phyloP scores from a whole-genome alignment of 805 yeast genomes.

The Starmerella stigmatis region DNA sequence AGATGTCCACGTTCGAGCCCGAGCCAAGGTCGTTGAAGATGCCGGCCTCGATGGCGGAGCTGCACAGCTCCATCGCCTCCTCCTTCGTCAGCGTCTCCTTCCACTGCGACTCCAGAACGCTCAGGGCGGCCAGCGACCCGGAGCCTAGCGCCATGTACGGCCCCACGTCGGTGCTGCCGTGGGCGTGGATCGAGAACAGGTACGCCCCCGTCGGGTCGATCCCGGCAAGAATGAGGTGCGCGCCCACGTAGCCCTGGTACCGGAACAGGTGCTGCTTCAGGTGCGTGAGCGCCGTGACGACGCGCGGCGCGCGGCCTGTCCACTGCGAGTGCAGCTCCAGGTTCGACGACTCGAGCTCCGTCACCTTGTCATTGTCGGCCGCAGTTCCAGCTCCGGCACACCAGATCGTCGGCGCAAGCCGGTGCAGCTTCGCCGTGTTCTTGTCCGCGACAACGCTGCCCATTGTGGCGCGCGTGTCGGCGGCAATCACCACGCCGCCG shows the following conservation, averaged over 20 bases:
- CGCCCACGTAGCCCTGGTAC: constrained; percentile 96
- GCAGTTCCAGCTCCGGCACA: constrained; percentile 99
- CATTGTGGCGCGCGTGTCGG: constrained; percentile 96
- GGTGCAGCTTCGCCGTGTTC: constrained; percentile 90
- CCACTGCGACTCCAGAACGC: constrained; percentile 86
- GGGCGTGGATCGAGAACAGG: constrained; percentile 87
- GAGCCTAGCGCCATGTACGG: constrained; percentile 88
- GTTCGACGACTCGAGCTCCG: constrained; percentile 83
- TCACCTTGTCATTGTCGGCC: constrained; percentile 96
- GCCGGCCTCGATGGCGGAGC: constrained; percentile 94
- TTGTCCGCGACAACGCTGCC: constrained; percentile 96
- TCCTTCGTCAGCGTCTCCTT: constrained; percentile 64
- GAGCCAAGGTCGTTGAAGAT: constrained; percentile 98
- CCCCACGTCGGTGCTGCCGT: constrained; percentile 95
- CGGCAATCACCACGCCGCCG: constrained; percentile 95
- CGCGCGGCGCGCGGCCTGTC: constrained; percentile 81
- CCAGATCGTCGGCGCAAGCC: constrained; percentile 86
- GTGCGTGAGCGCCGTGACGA: constrained; percentile 83
- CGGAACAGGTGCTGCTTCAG: constrained; percentile 91
- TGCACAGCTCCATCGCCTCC: constrained; percentile 82
- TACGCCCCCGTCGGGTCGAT: constrained; percentile 94
- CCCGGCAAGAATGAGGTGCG: constrained; percentile 96
- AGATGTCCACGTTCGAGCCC: constrained; percentile 94
- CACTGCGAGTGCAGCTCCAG: constrained; percentile 80
- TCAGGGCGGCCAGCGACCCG: constrained; percentile 98